A percentile compares a stretch with the other conserved stretches of the same genome.
These are phyloP conservation scores for Metschnikowia similis DNA, from an alignment of 805 yeast species.

Conservation along the genomic window DNA sequence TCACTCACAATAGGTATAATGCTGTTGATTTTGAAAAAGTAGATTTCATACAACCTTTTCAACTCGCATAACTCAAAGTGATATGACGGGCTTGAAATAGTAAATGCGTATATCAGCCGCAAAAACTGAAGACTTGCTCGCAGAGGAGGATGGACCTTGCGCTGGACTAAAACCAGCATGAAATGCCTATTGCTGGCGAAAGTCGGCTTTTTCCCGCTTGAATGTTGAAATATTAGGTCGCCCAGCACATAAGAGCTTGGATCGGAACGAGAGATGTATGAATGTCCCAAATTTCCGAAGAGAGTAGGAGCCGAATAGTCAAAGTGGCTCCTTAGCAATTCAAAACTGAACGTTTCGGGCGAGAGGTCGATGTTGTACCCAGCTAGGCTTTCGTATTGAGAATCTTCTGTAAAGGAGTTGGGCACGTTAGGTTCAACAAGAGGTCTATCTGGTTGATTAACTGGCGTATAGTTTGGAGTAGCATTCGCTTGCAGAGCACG, in stretches of 20 bases:
- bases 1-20: conserved; percentile 31
- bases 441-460: neutral
- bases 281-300: neutral
- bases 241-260: neutral
- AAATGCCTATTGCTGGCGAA: neutral
- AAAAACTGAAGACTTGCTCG: conserved; percentile 21
- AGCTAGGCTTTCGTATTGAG: conserved; percentile 4
- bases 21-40: conserved; percentile 30
- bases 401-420: neutral
- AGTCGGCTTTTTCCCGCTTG: neutral
- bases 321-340: conserved; percentile 15
- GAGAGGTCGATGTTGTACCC: neutral
- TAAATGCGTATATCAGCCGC: conserved; percentile 34
- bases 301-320: conserved; percentile 19
- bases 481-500: neutral
- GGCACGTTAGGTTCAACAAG: neutral
- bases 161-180: neutral
- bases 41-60: conserved; percentile 22
- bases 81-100: conserved; percentile 26
- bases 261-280: neutral
- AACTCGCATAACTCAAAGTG: conserved; percentile 19
- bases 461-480: neutral
- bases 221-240: neutral
- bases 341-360: conserved; percentile 1
- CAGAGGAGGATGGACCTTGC: neutral